phyloP scores from a whole-genome alignment of 75 land plant species.

The Selaginella moellendorffii region DNA sequence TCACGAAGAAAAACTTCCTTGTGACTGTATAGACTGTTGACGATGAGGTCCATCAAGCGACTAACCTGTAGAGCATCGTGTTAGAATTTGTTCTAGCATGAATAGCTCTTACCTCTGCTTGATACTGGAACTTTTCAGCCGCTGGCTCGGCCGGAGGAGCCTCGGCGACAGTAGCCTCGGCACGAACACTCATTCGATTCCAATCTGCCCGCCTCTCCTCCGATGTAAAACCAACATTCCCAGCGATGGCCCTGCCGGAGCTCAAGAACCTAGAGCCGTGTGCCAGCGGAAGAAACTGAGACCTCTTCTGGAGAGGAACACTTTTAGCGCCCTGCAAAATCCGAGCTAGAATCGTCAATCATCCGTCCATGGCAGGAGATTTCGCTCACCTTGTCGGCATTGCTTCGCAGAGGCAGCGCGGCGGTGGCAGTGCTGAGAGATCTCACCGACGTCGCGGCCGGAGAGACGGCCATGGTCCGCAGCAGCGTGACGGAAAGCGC shows the following conservation, averaged over 20 bases:
- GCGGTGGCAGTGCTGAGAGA: not conserved
- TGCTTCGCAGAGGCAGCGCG: not conserved
- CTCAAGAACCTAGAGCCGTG: not conserved
- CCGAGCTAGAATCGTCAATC: not conserved
- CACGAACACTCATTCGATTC: constrained; percentile 16
- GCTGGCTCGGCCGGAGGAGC: constrained; percentile 16
- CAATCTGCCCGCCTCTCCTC: not conserved
- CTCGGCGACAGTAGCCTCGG: constrained; percentile 49
- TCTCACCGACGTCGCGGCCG: not conserved
- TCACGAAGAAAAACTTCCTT: constrained; percentile 95
- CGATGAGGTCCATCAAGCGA: constrained; percentile 89
- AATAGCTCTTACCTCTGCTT: constrained; percentile 62
- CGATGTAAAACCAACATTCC: not conserved
- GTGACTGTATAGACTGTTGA: constrained; percentile 89
- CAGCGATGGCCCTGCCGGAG: not conserved
- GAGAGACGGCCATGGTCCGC: not conserved
- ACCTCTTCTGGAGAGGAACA: not conserved
- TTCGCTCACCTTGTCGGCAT: not conserved
- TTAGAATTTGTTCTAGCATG: not conserved
- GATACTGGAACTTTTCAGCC: constrained; percentile 59
- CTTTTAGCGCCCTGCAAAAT: not conserved
- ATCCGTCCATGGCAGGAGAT: too few relatives aligned
- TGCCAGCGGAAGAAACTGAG: not conserved
- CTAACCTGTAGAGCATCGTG: constrained; percentile 50
- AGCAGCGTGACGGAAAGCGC: not conserved